Evolutionary conservation across 164 flowering plant species (phyloP).

Genomic region (Malania oleifera): DNA sequence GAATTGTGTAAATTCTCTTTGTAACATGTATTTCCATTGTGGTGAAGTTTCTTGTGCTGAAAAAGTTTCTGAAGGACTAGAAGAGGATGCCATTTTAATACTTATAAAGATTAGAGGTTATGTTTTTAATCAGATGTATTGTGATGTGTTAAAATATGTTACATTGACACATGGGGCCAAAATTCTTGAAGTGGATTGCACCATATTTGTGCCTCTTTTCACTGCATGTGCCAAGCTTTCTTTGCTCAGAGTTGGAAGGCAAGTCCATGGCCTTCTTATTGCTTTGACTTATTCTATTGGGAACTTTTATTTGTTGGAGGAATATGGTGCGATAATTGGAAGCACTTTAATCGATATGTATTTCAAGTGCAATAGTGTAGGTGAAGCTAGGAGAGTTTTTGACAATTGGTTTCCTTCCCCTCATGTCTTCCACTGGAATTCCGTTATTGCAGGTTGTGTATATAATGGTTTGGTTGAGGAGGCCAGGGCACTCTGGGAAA

Average conservation of each 20-base stretch:
- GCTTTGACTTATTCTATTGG: conserved; percentile 6
- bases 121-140: conserved; percentile 25
- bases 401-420: conserved; percentile 12
- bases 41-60: conserved; percentile 26
- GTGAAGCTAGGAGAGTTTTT: conserved; percentile 28
- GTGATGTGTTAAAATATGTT: conserved; percentile 17
- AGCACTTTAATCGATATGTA: conserved; percentile 38
- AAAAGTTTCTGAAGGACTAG: conserved; percentile 18
- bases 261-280: conserved; percentile 30
- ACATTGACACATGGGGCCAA: conserved; percentile 10
- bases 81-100: conserved; percentile 8
- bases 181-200: conserved; percentile 16
- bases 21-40: conserved; percentile 35
- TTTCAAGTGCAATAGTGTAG: conserved; percentile 24
- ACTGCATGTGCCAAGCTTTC: conserved; percentile 27
- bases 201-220: conserved; percentile 22
- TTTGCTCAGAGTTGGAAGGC: conserved; percentile 33
- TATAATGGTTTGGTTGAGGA: conserved; percentile 27
- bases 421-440: conserved; percentile 28
- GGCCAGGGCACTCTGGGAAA: conserved; percentile 20
- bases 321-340: conserved; percentile 14
- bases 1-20: conserved; percentile 19
- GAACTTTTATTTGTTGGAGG: conserved; percentile 5
- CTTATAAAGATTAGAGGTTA: conserved; percentile 32
- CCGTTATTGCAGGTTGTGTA: conserved; percentile 27